Base-by-base conservation (phyloP, 2,329 filamentous ascomycete species). In the Ceratocystiopsis brevicomis region DNA sequence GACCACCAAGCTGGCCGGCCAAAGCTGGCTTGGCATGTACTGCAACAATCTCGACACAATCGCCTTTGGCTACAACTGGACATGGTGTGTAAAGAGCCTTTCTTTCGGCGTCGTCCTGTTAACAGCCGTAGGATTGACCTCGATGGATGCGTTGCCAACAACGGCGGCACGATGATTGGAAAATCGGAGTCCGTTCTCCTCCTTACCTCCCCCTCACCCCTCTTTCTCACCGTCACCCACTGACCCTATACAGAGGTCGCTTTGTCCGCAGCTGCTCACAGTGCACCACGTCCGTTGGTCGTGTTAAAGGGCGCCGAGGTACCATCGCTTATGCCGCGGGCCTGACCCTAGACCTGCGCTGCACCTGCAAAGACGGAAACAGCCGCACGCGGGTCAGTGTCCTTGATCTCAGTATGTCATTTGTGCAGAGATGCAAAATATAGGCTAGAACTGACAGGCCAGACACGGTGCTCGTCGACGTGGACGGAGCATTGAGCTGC, bases 21-120 rank as follows among this genome's bases (percentile, higher is more conserved):
- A 11, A 8, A 53, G 49, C 45, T 57, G 50, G 44, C 56, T 64
- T 1, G 60, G 60, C 32, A 53, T 61, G 50, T 63, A 61, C 49
- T 64, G 61, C 53, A 57, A 59, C 45, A 60, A 61, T 41, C 48
- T 59, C 38, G 48, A 62, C 48, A 54, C 51, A 47, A 52, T 47
- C 1, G 37, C 52, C 6, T 63, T 53, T 44, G 56, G 52, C 18
- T 64, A 62, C 50, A 59, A 61, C 42, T 64, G 61, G 58, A 57
- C 60, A 13, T 61, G 57, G 61, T 61, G 51, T 49, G 25, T 30
- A 11, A 30, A 30, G 25, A 14, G 11, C 25, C n/a, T n/a, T 19
- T 10, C 21, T 2, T 15, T 6, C 16, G 10, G 11, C 6, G 10
- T 11, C 5, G 2, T 30, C 8, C 10, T 30, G 25, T 11, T 30